Evolutionary conservation across 2,329 filamentous ascomycete genomes (phyloP), one percentile per base, ranked within the genome.

Genomic region (Colletotrichum shisoi): DNA sequence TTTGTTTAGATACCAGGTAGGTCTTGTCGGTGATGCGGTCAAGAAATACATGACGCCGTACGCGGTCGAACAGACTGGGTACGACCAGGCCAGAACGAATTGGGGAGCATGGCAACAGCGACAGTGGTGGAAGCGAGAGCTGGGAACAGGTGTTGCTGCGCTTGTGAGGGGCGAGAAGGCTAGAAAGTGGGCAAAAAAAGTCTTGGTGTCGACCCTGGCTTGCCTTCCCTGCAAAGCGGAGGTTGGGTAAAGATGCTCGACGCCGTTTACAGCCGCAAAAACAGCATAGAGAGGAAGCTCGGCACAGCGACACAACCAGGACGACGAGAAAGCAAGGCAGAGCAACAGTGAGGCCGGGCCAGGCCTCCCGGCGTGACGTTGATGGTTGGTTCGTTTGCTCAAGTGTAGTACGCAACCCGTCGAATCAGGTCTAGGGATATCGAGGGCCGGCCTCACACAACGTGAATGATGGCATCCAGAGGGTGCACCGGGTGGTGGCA

Each of bases 41-140:
- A 68, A 62, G 51, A 34, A 48, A 52, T n/a, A 67, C 39, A 67
- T 68, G 66, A 68, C 66, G 66, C 62, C 53, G 57, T 57, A 62
- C 57, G 51, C 48, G 21, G 62, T 68, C 37, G 51, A 68, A 52
- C 63, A 40, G 61, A 24, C 57, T 40, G 63, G 66, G 62, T 67
- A 57, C 34, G 13, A 68, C 61, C 54, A 65, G 65, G 31, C 61
- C 61, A 68, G 61, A 34, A 56, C 61, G 42, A 64, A 60, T 65
- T 13, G 56, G 66, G 62, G 52, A 34, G 62, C 57, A 62, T 51
- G 37, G 49, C 49, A 31, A 68, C 56, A 57, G 56, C 34, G 39
- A 31, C 27, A 31, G 48, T 48, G 40, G 60, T 67, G 64, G 60
- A 57, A 63, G 64, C 60, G 60, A 39, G 31, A 57, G 40, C 51